A percentile compares a stretch with the other conserved stretches of the same genome.
Conservation (phyloP, 768 basidiomycete genomes). For the Kwoniella sp. region DNA sequence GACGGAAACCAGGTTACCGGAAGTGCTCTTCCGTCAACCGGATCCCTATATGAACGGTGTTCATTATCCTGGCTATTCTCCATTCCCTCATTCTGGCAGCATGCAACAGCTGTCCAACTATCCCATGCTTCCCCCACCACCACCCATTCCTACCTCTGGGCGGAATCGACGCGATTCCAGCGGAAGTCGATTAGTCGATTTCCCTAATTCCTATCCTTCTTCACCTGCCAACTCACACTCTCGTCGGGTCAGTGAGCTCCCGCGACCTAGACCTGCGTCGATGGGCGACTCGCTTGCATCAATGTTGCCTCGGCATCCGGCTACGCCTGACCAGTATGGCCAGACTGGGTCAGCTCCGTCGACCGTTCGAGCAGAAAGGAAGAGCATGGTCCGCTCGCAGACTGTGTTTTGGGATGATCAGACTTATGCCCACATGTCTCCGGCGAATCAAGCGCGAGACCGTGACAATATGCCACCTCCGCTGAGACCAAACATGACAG, state of each 20-base stretch:
- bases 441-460: conserved; percentile 7
- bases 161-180: conserved; percentile 15
- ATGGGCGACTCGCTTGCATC: conserved; percentile 15
- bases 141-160: conserved; percentile 16
- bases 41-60: conserved; percentile 16
- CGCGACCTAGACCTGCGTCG: conserved; percentile 28
- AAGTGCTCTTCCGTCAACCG: conserved; percentile 32
- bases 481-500: conserved; percentile 19
- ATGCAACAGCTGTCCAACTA: conserved; percentile 13
- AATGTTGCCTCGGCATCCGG: not conserved
- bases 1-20: conserved; percentile 47
- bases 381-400: conserved; percentile 37
- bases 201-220: conserved; percentile 10
- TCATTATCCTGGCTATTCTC: conserved; percentile 10
- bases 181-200: not conserved
- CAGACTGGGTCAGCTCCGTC: conserved; percentile 22
- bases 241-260: conserved; percentile 7
- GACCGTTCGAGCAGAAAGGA: conserved; percentile 17
- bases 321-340: not conserved
- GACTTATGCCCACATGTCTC: conserved; percentile 31
- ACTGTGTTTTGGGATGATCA: conserved; percentile 56
- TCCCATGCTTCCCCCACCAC: conserved; percentile 13
- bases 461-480: not conserved
- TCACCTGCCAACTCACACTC: conserved; percentile 12
- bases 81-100: conserved; percentile 10